These are phyloP conservation scores for Brassica nigra DNA, from an alignment of 345 rosid species.

Conservation along the genomic window DNA sequence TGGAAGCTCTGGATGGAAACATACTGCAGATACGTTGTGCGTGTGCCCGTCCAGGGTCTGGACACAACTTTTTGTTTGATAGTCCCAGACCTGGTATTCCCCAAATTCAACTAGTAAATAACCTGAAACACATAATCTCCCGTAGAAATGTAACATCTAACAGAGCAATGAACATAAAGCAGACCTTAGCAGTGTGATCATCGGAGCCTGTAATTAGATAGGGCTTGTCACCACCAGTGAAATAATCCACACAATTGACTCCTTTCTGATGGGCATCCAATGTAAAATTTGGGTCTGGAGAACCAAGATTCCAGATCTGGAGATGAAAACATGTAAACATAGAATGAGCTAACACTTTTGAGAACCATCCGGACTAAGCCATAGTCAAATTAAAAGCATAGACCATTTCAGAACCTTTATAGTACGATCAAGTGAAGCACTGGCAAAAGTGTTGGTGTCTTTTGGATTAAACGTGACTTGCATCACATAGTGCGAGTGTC, in stretches of 20 bases:
- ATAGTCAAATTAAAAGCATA: conserved; percentile 4
- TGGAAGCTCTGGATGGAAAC: conserved; percentile 84
- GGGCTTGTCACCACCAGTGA: conserved; percentile 93
- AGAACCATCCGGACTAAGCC: conserved; percentile 15
- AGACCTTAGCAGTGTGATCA: conserved; percentile 94
- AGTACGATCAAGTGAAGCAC: conserved; percentile 97
- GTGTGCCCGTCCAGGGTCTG: conserved; percentile 75
- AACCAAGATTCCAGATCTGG: conserved; percentile 96
- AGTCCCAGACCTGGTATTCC: conserved; percentile 73
- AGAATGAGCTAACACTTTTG: conserved; percentile 16
- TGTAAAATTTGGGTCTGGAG: conserved; percentile 93
- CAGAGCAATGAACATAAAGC: conserved; percentile 15
- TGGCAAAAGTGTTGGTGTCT: conserved; percentile 92
- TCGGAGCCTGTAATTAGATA: conserved; percentile 91
- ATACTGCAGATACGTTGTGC: conserved; percentile 73
- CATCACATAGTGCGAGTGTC: conserved; percentile 99
- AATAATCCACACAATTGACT: conserved; percentile 90
- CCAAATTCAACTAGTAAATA: conserved; percentile 33
- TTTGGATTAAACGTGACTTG: conserved; percentile 93
- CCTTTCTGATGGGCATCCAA: conserved; percentile 95
- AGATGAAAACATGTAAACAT: conserved; percentile 24
- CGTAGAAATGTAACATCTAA: conserved; percentile 9
- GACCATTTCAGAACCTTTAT: conserved; percentile 57
- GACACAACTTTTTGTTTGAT: conserved; percentile 84
- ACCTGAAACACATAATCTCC: conserved; percentile 11